phyloP scores from a whole-genome alignment of 768 basidiomycete genomes.

The Termitomyces sp. region DNA sequence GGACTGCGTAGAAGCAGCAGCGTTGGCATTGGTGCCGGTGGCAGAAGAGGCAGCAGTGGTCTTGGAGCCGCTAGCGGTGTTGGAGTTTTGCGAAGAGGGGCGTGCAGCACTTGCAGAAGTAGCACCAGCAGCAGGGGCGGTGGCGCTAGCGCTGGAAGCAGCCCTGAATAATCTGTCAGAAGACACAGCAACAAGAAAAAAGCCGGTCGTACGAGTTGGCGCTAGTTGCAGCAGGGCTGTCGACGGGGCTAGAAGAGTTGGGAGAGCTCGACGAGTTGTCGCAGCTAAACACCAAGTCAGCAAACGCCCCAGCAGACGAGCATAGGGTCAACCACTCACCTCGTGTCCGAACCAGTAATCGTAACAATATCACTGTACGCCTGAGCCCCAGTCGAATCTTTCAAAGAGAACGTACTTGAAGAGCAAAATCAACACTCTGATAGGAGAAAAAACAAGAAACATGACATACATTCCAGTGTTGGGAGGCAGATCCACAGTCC shows the following conservation, averaged over 20 bases:
- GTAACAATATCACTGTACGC: slow-evolving; percentile 50
- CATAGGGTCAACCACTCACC: slow-evolving; percentile 15
- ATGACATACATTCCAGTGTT: slow-evolving; percentile 39
- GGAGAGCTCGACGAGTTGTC: slow-evolving; percentile 7
- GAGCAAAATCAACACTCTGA: not conserved
- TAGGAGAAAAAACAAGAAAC: slow-evolving; percentile 5
- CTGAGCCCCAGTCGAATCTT: slow-evolving; percentile 49
- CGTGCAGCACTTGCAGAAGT: not conserved
- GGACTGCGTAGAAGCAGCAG: slow-evolving; percentile 6
- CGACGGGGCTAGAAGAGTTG: not conserved
- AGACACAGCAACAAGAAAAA: not conserved
- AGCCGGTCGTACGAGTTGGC: slow-evolving; percentile 11
- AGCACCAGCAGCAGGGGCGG: not conserved
- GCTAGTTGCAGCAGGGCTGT: slow-evolving; percentile 4
- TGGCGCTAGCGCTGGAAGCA: not conserved
- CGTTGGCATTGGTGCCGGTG: slow-evolving; percentile 6
- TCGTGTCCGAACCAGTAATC: slow-evolving; percentile 30
- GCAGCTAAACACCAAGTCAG: slow-evolving; percentile 10
- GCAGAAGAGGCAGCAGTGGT: slow-evolving; percentile 8
- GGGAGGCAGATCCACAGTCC: slow-evolving; percentile 43
- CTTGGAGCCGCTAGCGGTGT: slow-evolving; percentile 16
- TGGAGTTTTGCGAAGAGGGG: slow-evolving; percentile 6
- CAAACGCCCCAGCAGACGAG: too few relatives aligned
- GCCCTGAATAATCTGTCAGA: not conserved
- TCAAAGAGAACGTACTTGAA: slow-evolving; percentile 46